Conservation (phyloP, 176 grass and related monocot genomes). For the Chrysopogon serrulatus region DNA sequence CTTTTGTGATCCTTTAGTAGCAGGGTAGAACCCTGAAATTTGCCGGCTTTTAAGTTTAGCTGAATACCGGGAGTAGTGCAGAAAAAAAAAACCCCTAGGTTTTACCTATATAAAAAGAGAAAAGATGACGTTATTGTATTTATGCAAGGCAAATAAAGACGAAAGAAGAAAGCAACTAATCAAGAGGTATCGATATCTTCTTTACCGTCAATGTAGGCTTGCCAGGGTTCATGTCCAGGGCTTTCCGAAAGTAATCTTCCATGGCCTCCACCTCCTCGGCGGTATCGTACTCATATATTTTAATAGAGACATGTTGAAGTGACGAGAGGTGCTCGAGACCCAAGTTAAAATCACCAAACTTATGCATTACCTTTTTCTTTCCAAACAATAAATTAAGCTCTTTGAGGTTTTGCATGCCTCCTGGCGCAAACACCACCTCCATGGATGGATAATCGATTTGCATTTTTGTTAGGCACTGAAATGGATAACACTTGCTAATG, state of each 20-base stretch:
- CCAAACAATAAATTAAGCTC: fast-evolving
- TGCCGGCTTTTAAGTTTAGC: too few species aligned
- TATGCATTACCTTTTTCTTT: not conserved
- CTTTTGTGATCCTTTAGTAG: too few species aligned
- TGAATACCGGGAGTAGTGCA: too few species aligned
- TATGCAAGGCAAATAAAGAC: too few species aligned
- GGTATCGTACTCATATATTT: fast-evolving
- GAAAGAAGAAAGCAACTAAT: too few species aligned
- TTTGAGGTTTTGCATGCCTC: not conserved
- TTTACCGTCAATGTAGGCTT: not conserved
- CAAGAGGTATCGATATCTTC: too few species aligned
- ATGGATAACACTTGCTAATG: not conserved
- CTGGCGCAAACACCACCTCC: not conserved
- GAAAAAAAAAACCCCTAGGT: too few species aligned
- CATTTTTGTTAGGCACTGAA: not conserved
- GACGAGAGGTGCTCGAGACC: not conserved
- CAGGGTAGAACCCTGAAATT: too few species aligned
- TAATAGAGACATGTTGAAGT: not conserved
- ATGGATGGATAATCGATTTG: fast-evolving
- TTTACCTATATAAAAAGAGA: too few species aligned
- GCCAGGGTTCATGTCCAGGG: not conserved
- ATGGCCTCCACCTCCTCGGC: not conserved
- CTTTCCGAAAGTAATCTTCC: not conserved
- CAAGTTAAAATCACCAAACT: not conserved
- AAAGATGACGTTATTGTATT: too few species aligned